These are phyloP conservation scores for Amniculicola lignicola DNA, from an alignment of 495 filamentous ascomycete species.

Conservation along the genomic window DNA sequence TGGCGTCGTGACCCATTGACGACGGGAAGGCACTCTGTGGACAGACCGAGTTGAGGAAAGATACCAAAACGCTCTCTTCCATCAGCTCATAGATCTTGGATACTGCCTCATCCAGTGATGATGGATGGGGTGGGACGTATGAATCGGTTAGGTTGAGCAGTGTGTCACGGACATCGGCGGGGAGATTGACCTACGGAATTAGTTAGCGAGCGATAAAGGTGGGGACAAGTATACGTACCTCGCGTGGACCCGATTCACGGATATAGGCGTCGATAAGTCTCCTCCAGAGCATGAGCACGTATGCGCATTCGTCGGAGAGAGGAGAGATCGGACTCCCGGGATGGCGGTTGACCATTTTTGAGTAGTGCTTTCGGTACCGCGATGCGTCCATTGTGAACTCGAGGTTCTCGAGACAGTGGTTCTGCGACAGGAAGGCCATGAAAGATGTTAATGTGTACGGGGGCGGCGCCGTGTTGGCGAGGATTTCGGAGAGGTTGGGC, in stretches of 20 bases:
- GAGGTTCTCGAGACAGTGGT: constrained; percentile 93
- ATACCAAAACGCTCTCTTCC: constrained; percentile 89
- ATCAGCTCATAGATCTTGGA: constrained; percentile 90
- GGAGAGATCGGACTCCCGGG: constrained; percentile 45
- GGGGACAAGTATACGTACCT: constrained; percentile 40
- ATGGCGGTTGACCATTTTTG: constrained; percentile 50
- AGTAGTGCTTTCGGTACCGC: constrained; percentile 78
- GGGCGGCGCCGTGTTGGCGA: constrained; percentile 79
- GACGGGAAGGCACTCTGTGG: constrained; percentile 29
- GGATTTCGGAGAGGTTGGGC: constrained; percentile 81
- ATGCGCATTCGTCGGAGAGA: constrained; percentile 59
- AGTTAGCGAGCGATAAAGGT: neutral
- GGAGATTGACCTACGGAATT: constrained; percentile 77
- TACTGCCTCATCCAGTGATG: constrained; percentile 81
- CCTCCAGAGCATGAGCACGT: constrained; percentile 70
- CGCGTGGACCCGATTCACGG: constrained; percentile 63
- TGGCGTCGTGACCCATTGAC: constrained; percentile 20
- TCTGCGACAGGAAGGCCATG: constrained; percentile 95
- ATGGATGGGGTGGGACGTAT: constrained; percentile 68
- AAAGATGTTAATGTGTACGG: constrained; percentile 94
- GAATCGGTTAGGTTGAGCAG: constrained; percentile 63
- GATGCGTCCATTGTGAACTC: constrained; percentile 96
- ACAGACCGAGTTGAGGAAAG: constrained; percentile 63
- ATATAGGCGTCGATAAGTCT: constrained; percentile 71
- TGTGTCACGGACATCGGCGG: constrained; percentile 75